Base-by-base conservation (phyloP, 2,329 filamentous ascomycete genomes). In the Aspergillus spinulosporus region DNA sequence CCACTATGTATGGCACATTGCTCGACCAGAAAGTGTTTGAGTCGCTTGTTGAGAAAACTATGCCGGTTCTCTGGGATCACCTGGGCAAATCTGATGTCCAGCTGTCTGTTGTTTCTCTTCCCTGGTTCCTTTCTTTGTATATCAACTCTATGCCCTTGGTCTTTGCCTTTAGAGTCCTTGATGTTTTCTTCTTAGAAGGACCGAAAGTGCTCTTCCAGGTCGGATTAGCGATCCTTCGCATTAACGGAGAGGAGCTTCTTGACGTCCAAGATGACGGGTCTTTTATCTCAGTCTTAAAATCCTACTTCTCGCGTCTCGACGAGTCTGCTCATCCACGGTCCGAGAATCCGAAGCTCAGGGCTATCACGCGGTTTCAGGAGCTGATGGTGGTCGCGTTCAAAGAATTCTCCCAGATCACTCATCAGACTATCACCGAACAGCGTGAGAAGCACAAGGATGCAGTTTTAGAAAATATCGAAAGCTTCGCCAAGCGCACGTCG, bases 101-200 rank as follows among this genome's bases (percentile, higher is more conserved):
- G 74, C 84, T 99, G 15, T 97, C 94, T 0, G 94, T 99, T 34
- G 94, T 97, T n/a, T 97, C 93, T 7, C 81, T 99, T 43, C 94
- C 94, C 2, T 99, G 94, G 94, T 99, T 99, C 72, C 81, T 99
- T 54, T 97, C 93, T 4, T 82, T 99, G 14, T 99, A 97, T 76
- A 95, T 99, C 80, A 99, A 99, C 81, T 97, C 93, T 1, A 99
- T 99, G 94, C 94, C 94, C 4, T 81, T 99, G 12, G 92, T 97
- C 1, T 99, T 97, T 74, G 94, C 94, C 45, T 99, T 97, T 74
- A 85, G 94, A 54, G 94, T 99, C 48, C 76, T 99, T 60, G 94
- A 99, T 67, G 93, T 99, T 49, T 99, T 99, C 79, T 99, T 99
- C 75, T 85, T 99, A 39, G 94, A 99, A 74, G 94, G 94, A 0